Evolutionary conservation across 2,329 filamentous ascomycete genomes (phyloP), one percentile per base, ranked within the genome.

Genomic region (Exophiala mesophila): DNA sequence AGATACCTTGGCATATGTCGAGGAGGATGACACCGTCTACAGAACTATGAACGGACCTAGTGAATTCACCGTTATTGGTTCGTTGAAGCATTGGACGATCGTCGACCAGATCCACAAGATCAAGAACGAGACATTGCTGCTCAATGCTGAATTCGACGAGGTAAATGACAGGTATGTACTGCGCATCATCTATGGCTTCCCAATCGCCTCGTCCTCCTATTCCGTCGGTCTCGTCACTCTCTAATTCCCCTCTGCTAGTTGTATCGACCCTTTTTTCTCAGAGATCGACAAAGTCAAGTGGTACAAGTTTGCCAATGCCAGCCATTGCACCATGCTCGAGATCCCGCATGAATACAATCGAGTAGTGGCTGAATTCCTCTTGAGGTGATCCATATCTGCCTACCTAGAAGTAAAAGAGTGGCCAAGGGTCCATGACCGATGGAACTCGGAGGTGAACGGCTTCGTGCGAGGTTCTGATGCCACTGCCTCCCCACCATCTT

Each of bases 61-160:
- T 5, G 62, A 67, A 37, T 67, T 71, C 49, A 52, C 50, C n/a
- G 54, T 66, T 20, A 60, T 58, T 1, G 68, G 69, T 0, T 59
- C 51, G n/a, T 50, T 72, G 19, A 66, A 64, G 50, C 48, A 57
- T 17, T 72, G 65, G 65, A 56, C 54, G 24, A 56, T 67, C 15
- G 56, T 56, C 1, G 50, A 57, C 2, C 42, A 61, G 13, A 39
- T 68, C 23, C 53, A 61, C 36, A 59, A 63, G 26, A 67, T 72
- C 39, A 55, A 57, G 0, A 61, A 62, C 3, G 57, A 61, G 13
- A 66, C 63, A 3, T 51, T 73, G 23, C 48, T 72, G 0, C 57
- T 68, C 35, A 70, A 71, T 52, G 68, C 66, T 5, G 55, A 59
- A 33, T 68, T 62, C 44, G 69, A 71, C 44, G 51, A 52, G 18